Evolutionary conservation across 2,329 filamentous ascomycete genomes (phyloP).

Genomic region (Tolypocladium inflatum): DNA sequence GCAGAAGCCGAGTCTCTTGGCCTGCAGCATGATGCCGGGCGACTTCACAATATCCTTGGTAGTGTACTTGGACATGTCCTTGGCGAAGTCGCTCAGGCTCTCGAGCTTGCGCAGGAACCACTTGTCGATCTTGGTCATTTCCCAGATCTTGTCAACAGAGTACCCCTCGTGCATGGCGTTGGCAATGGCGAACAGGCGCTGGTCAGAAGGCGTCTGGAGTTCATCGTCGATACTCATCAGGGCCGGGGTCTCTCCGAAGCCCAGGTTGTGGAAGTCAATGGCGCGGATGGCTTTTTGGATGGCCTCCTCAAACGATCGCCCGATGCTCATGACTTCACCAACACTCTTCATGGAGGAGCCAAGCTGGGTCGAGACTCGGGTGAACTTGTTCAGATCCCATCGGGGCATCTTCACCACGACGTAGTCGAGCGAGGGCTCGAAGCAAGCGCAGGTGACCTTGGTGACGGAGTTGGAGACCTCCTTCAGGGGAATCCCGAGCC

Average conservation of each 20-base stretch:
- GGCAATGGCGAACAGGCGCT: slow-evolving; percentile 92
- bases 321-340: slow-evolving; percentile 97
- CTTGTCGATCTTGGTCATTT: slow-evolving; percentile 96
- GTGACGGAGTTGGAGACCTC: slow-evolving; percentile 96
- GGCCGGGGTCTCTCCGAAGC: slow-evolving; percentile 84
- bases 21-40: slow-evolving; percentile 61
- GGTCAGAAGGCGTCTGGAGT: slow-evolving; percentile 93
- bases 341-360: slow-evolving; percentile 99
- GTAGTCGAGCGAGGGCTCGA: slow-evolving; percentile 96
- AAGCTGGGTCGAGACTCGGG: slow-evolving; percentile 86
- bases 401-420: slow-evolving; percentile 97
- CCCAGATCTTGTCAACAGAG: slow-evolving; percentile 93
- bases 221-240: slow-evolving; percentile 95
- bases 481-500: slow-evolving; percentile 88
- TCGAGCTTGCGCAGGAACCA: slow-evolving; percentile 95
- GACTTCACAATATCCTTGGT: slow-evolving; percentile 56
- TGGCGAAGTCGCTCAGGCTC: slow-evolving; percentile 81
- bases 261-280: slow-evolving; percentile 90
- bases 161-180: slow-evolving; percentile 96
- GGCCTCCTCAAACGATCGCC: slow-evolving; percentile 92
- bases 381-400: slow-evolving; percentile 99
- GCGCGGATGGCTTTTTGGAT: slow-evolving; percentile 96
- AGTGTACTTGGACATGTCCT: slow-evolving; percentile 60
- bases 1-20: slow-evolving; percentile 90
- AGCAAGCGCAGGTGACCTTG: slow-evolving; percentile 91